These are phyloP conservation scores for Neurospora pannonica DNA, from an alignment of 495 filamentous ascomycete species.

Conservation along the genomic window DNA sequence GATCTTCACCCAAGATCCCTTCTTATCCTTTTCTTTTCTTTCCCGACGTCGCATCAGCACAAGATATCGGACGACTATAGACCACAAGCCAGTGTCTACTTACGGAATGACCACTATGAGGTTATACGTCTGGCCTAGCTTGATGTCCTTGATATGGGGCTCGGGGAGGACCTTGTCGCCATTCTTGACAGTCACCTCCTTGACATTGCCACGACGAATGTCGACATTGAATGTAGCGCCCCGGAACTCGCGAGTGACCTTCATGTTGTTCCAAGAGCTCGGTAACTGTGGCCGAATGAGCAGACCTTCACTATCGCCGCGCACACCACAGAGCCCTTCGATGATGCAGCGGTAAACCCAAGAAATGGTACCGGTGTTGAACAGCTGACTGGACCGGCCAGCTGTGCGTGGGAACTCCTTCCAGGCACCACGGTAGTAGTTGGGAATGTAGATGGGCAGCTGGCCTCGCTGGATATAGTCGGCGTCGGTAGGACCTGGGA, in stretches of 20 bases:
- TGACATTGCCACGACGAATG: conserved; percentile 32
- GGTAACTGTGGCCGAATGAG: conserved; percentile 40
- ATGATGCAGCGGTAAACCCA: conserved; percentile 47
- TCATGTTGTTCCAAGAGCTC: conserved; percentile 37
- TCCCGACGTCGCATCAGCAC: neutral
- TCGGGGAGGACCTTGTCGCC: conserved; percentile 26
- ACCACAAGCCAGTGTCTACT: neutral
- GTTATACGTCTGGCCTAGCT: conserved; percentile 29
- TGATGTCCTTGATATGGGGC: conserved; percentile 28
- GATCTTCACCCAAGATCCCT: neutral
- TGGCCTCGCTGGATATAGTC: conserved; percentile 47
- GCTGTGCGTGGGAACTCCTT: conserved; percentile 41
- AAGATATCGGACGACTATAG: neutral
- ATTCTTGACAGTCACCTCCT: conserved; percentile 31
- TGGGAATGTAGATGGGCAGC: conserved; percentile 46
- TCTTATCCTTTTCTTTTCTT: neutral
- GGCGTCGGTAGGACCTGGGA: conserved; percentile 40
- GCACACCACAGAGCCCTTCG: conserved; percentile 44
- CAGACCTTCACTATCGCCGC: conserved; percentile 38
- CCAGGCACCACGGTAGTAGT: conserved; percentile 48
- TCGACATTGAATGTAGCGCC: conserved; percentile 41
- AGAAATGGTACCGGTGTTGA: conserved; percentile 48
- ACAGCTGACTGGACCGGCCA: conserved; percentile 44
- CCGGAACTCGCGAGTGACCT: conserved; percentile 39
- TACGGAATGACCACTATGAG: conserved; percentile 31